Evolutionary conservation across 768 basidiomycete genomes (phyloP).

Genomic region (Chlorophyllum brunneum): DNA sequence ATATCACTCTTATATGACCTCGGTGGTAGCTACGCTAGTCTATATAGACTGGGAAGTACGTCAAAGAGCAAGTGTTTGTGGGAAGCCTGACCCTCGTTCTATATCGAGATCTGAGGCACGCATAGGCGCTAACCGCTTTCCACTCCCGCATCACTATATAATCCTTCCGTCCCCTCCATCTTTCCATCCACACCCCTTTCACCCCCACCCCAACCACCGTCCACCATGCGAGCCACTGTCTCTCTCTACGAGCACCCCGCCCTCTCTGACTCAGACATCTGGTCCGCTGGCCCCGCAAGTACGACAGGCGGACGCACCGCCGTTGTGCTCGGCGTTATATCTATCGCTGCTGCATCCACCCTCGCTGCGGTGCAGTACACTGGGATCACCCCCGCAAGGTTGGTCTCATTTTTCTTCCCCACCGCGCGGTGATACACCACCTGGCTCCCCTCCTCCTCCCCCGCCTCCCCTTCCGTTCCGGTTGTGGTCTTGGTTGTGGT

Average conservation of each 20-base stretch:
- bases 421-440: conserved; percentile 3
- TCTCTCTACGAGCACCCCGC: conserved; percentile 36
- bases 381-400: conserved; percentile 24
- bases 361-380: conserved; percentile 30
- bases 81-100: conserved; percentile 8
- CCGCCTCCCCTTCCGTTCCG: background rate
- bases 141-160: conserved; percentile 7
- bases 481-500: background rate
- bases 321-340: conserved; percentile 28
- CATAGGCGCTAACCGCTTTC: background rate
- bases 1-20: no score
- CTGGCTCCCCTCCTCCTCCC: background rate
- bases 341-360: conserved; percentile 27
- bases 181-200: background rate
- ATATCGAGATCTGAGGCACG: conserved; percentile 9
- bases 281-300: conserved; percentile 27
- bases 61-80: conserved; percentile 1
- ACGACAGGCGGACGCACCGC: conserved; percentile 18
- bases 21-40: no score
- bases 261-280: conserved; percentile 36
- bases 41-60: conserved; percentile 1
- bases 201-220: background rate
- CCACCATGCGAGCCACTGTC: conserved; percentile 33
- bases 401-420: conserved; percentile 14
- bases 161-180: background rate